Evolutionary conservation across 2,329 filamentous ascomycete species (phyloP).

Genomic region (Elsinoe australis): DNA sequence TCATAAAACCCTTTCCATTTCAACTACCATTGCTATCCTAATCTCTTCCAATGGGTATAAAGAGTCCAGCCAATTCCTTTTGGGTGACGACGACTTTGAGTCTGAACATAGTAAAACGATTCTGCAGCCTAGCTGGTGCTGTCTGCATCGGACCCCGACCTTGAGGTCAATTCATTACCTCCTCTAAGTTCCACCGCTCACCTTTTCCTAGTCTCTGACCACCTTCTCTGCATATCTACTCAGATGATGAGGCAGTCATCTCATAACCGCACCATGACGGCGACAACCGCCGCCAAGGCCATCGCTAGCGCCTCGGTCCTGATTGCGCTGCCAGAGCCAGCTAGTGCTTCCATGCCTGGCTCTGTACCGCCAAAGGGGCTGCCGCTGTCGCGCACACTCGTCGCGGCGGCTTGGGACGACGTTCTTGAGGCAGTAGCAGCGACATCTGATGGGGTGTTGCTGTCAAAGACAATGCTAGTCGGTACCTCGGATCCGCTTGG

Average conservation of each 20-base stretch:
- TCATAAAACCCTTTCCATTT: too few species aligned
- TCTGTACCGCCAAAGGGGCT: constrained; percentile 36
- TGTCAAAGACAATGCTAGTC: constrained; percentile 20
- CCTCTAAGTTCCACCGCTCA: too few species aligned
- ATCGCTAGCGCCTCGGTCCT: background rate
- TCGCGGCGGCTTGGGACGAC: constrained; percentile 24
- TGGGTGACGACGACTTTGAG: too few species aligned
- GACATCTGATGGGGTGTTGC: constrained; percentile 19
- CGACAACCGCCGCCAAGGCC: background rate
- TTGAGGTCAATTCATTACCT: too few species aligned
- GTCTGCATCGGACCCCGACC: too few species aligned
- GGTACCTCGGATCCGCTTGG: constrained; percentile 20
- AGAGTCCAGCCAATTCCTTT: too few species aligned
- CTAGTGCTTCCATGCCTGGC: constrained; percentile 4
- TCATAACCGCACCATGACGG: constrained; percentile 3
- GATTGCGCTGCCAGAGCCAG: background rate
- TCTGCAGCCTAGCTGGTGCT: too few species aligned
- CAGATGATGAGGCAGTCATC: background rate
- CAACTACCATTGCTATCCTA: too few species aligned
- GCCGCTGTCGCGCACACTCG: constrained; percentile 34
- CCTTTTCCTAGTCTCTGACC: background rate
- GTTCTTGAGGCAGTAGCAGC: constrained; percentile 28
- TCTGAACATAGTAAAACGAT: too few species aligned
- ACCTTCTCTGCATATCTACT: background rate
- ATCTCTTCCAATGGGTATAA: too few species aligned